phyloP scores from a whole-genome alignment of 225 moss, liverwort and hornwort genomes.

The Rhytidiadelphus loreus region DNA sequence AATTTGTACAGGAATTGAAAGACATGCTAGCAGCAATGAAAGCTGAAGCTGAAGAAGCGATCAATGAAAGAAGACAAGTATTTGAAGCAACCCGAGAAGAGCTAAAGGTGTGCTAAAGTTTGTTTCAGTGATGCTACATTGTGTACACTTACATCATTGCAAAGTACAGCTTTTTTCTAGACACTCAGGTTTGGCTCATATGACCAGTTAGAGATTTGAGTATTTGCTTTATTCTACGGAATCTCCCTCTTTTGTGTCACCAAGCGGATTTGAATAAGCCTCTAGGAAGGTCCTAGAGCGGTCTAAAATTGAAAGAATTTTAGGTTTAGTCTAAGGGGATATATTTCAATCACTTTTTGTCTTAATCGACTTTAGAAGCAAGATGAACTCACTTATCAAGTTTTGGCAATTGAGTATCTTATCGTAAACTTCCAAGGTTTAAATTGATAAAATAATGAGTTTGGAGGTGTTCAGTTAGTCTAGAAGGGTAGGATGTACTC shows the following conservation, averaged over 20 bases:
- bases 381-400: not conserved
- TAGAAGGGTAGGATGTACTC: not conserved
- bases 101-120: slow-evolving; percentile 39
- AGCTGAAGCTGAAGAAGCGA: slow-evolving; percentile 56
- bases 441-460: not conserved
- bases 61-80: slow-evolving; percentile 58
- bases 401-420: no score
- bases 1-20: slow-evolving; percentile 39
- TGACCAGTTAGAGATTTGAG: not conserved
- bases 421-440: not conserved
- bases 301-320: not conserved
- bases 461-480: not conserved
- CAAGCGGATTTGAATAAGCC: not conserved
- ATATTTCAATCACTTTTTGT: not conserved
- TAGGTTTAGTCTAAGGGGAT: no score
- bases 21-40: slow-evolving; percentile 83
- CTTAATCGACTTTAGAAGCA: not conserved
- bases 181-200: not conserved
- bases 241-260: not conserved
- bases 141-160: not conserved
- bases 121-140: not conserved
- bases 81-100: slow-evolving; percentile 82
- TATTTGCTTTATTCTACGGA: not conserved
- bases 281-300: not conserved
- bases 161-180: not conserved